These are phyloP conservation scores for Poterioochromonas sp. DNA, from an alignment of 352 stramenopile species.

Conservation along the genomic window DNA sequence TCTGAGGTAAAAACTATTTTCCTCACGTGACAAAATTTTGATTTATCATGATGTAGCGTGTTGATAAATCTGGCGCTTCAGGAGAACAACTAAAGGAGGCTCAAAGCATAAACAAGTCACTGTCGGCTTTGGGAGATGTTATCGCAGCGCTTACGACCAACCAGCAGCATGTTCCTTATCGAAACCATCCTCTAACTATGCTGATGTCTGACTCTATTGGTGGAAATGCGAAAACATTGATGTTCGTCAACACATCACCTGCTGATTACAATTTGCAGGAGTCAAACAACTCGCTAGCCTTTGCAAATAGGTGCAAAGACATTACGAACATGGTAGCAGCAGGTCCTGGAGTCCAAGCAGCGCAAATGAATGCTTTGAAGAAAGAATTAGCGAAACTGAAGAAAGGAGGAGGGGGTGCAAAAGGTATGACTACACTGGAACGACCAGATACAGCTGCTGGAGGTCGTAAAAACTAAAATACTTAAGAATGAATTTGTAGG, in stretches of 20 bases:
- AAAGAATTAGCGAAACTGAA: conserved; percentile 49
- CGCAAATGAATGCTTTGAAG: conserved; percentile 44
- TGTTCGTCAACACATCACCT: conserved; percentile 42
- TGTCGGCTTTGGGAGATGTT: conserved; percentile 77
- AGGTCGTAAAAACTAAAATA: no score
- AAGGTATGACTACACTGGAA: conserved; percentile 1
- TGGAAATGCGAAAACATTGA: conserved; percentile 53
- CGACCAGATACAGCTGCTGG: neutral
- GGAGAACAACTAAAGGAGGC: conserved; percentile 52
- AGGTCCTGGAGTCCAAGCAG: conserved; percentile 16
- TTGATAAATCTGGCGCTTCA: conserved; percentile 17
- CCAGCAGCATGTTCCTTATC: conserved; percentile 75
- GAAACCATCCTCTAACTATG: conserved; percentile 70
- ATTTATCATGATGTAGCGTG: conserved; percentile 50
- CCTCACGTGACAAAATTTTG: neutral
- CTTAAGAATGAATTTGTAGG: no score
- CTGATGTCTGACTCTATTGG: conserved; percentile 59
- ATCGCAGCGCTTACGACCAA: conserved; percentile 69
- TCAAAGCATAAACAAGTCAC: conserved; percentile 77
- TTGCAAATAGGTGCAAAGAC: conserved; percentile 48
- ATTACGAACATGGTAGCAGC: conserved; percentile 50
- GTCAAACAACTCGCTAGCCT: conserved; percentile 45
- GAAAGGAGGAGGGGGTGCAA: conserved; percentile 32
- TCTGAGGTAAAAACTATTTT: conserved; percentile 20
- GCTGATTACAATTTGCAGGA: conserved; percentile 52